A percentile compares a stretch with the other conserved stretches of the same genome.
phyloP scores from a whole-genome alignment of 495 filamentous ascomycete genomes.

The Neurospora terricola region DNA sequence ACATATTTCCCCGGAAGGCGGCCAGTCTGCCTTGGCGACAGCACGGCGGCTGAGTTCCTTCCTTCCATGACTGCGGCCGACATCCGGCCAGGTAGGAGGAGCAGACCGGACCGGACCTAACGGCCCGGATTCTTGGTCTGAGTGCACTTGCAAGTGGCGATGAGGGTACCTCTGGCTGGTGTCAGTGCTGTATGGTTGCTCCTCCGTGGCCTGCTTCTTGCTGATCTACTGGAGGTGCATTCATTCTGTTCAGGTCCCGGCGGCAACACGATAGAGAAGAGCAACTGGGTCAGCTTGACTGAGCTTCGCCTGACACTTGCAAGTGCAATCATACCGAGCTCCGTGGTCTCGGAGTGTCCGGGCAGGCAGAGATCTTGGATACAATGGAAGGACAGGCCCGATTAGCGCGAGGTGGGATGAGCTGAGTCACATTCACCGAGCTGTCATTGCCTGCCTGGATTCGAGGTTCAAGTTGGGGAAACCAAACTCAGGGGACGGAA shows the following conservation, averaged over 20 bases:
- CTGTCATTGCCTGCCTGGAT: background rate
- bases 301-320: background rate
- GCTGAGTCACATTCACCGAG: background rate
- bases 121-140: too few relatives aligned
- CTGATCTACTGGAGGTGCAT: background rate
- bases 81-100: background rate
- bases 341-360: background rate
- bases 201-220: background rate
- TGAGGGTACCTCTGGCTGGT: background rate
- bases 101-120: background rate
- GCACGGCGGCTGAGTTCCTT: background rate
- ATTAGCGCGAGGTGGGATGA: background rate
- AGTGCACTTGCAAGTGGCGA: too few relatives aligned
- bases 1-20: background rate
- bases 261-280: background rate
- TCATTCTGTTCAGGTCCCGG: background rate
- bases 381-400: background rate
- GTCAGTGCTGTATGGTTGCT: background rate
- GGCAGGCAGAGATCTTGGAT: too few relatives aligned
- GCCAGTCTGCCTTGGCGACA: background rate
- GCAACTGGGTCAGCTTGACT: background rate
- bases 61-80: background rate
- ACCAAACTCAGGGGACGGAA: background rate
- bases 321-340: background rate
- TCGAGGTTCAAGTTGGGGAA: too few relatives aligned